These are phyloP conservation scores for Lepraria neglecta DNA, from an alignment of 495 filamentous ascomycete genomes.

Conservation along the genomic window DNA sequence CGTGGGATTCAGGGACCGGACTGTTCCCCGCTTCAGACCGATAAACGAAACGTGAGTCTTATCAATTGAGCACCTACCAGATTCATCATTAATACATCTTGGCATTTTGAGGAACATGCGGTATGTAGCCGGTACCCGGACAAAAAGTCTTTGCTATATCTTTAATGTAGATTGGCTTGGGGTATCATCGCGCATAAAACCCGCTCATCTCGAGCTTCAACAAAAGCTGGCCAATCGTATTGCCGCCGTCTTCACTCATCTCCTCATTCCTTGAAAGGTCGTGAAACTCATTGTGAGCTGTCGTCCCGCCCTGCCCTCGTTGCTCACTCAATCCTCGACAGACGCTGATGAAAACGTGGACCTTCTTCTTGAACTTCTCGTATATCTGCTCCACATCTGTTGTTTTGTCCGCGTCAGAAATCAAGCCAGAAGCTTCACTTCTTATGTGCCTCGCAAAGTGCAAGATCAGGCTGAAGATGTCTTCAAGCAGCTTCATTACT, in stretches of 20 bases:
- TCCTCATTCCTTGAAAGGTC: background rate
- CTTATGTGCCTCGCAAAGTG: constrained; percentile 45
- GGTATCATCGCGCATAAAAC: constrained; percentile 24
- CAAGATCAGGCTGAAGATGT: constrained; percentile 67
- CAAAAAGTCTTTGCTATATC: background rate
- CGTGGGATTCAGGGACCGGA: background rate
- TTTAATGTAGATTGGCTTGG: background rate
- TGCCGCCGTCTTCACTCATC: constrained; percentile 17
- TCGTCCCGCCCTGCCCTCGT: constrained; percentile 12
- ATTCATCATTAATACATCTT: background rate
- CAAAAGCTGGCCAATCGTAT: constrained; percentile 24
- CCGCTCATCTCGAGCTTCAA: constrained; percentile 25
- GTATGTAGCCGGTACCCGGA: background rate
- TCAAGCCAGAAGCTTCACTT: background rate
- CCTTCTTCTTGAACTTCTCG: constrained; percentile 23
- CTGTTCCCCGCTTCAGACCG: too few species aligned
- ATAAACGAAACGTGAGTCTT: too few species aligned
- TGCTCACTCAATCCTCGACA: constrained; percentile 27
- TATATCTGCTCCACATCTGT: constrained; percentile 9
- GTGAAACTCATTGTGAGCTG: background rate
- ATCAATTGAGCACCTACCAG: background rate
- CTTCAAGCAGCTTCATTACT: constrained; percentile 66
- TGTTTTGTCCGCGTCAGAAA: background rate
- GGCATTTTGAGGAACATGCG: background rate
- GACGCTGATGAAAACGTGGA: constrained; percentile 23